A percentile compares a stretch with the other conserved stretches of the same genome.
phyloP scores from a whole-genome alignment of 2,329 filamentous ascomycete genomes.

The Alternaria arbusti region DNA sequence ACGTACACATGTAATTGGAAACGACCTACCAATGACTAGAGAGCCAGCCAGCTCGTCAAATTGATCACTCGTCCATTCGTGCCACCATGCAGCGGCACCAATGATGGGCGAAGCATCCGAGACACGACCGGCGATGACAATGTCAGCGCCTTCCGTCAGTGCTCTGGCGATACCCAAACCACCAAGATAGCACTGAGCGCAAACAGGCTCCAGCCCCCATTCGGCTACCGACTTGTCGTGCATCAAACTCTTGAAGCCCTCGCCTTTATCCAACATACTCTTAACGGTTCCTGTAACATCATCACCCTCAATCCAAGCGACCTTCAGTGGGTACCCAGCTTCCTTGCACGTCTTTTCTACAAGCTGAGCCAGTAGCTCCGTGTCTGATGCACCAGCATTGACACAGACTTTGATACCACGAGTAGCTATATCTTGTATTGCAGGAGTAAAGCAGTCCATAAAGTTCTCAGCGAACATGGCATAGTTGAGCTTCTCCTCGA shows the following conservation, averaged over 20 bases:
- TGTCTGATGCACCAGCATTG: conserved; percentile 42
- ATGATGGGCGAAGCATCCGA: conserved; percentile 51
- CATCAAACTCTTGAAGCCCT: conserved; percentile 45
- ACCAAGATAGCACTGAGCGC: conserved; percentile 21
- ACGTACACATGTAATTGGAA: fast-evolving
- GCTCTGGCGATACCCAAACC: conserved; percentile 32
- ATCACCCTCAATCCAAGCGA: conserved; percentile 54
- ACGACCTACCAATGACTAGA: conserved; percentile 31
- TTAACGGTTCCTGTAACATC: conserved; percentile 46
- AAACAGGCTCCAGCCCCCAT: conserved; percentile 40
- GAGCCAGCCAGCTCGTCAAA: conserved; percentile 41
- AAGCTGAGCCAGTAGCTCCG: conserved; percentile 32
- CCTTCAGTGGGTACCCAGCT: conserved; percentile 33
- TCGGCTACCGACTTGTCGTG: conserved; percentile 48
- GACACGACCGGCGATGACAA: conserved; percentile 41
- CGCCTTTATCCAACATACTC: conserved; percentile 48
- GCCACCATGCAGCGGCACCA: conserved; percentile 59
- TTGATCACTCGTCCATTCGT: conserved; percentile 55
- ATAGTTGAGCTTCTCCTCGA: conserved; percentile 45
- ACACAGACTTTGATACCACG: conserved; percentile 40
- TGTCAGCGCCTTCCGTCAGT: conserved; percentile 34
- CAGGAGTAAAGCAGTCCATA: conserved; percentile 55
- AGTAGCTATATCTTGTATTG: conserved; percentile 38
- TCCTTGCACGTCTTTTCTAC: conserved; percentile 36
- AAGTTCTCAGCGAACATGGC: conserved; percentile 51